Percentiles rank a stretch among this genome's conserved stretches.
phyloP scores from a whole-genome alignment of 1,284 basidiomycete genomes.

The Laetiporus sulphureus region DNA sequence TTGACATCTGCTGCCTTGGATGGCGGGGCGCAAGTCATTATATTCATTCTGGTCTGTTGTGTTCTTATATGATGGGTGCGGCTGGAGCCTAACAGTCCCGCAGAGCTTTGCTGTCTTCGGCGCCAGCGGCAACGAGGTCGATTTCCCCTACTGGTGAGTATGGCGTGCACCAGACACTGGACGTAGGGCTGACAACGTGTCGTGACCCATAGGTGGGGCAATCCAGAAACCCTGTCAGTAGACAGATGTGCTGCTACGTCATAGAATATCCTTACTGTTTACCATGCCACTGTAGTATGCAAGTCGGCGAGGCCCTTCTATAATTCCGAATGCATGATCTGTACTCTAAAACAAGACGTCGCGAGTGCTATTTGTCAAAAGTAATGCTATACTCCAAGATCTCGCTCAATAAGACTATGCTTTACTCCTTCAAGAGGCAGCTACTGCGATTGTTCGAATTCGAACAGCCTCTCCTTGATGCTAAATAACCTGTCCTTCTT shows the following conservation, averaged over 20 bases:
- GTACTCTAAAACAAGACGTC: too few species aligned
- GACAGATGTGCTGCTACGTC: conserved; percentile 25
- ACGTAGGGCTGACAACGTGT: background rate
- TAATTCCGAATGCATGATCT: too few species aligned
- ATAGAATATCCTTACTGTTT: too few species aligned
- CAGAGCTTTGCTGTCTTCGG: conserved; percentile 65
- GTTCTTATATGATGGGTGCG: background rate
- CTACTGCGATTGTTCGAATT: too few species aligned
- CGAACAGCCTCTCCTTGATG: conserved; percentile 28
- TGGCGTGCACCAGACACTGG: background rate
- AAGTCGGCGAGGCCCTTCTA: too few species aligned
- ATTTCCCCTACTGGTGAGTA: conserved; percentile 36
- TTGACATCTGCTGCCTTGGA: conserved; percentile 38
- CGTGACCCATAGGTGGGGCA: conserved; percentile 22
- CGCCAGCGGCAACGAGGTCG: conserved; percentile 50
- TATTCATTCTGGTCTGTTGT: conserved; percentile 35
- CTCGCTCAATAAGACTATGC: too few species aligned
- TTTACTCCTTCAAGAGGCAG: too few species aligned
- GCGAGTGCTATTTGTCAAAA: too few species aligned
- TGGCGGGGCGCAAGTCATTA: conserved; percentile 40
- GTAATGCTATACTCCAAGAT: too few species aligned
- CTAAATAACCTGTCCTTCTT: conserved; percentile 26
- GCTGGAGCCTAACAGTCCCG: background rate
- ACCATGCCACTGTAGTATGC: too few species aligned
- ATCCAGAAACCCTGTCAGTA: conserved; percentile 23